Evolutionary conservation across 768 basidiomycete species (phyloP).

Genomic region (Rhodosporidiobolus odoratus): DNA sequence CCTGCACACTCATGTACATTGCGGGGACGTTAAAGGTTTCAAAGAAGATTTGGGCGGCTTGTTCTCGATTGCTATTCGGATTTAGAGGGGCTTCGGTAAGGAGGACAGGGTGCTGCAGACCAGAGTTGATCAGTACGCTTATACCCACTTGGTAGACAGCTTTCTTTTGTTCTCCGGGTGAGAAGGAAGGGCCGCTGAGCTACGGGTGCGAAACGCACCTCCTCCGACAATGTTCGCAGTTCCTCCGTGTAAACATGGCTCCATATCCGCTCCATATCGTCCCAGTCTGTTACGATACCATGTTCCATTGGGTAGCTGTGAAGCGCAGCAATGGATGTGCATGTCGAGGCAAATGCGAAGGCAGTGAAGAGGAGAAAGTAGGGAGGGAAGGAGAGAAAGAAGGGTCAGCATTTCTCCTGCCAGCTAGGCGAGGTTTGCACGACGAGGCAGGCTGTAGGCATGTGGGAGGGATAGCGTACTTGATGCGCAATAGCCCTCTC

Average conservation of each 20-base stretch:
- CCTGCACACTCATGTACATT: constrained; percentile 91
- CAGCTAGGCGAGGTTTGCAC: too few relatives aligned
- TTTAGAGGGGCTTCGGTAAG: constrained; percentile 97
- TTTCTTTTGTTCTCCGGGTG: too few relatives aligned
- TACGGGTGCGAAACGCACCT: constrained; percentile 70
- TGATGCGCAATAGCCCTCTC: constrained; percentile 85
- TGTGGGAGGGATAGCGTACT: constrained; percentile 26
- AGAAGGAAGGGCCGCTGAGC: not conserved
- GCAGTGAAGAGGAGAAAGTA: too few relatives aligned
- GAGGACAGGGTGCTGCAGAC: constrained; percentile 80
- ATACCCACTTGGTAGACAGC: too few relatives aligned
- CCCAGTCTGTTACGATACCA: constrained; percentile 98
- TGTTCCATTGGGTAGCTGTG: constrained; percentile 96
- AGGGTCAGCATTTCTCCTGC: too few relatives aligned
- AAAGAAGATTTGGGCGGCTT: constrained; percentile 97
- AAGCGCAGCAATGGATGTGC: not conserved
- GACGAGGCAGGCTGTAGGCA: too few relatives aligned
- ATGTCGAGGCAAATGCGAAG: not conserved
- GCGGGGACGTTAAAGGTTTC: constrained; percentile 99
- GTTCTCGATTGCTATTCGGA: constrained; percentile 89
- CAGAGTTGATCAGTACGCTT: not conserved
- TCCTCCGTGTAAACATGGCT: constrained; percentile 95
- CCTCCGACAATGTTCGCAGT: constrained; percentile 89
- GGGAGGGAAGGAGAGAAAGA: not conserved
- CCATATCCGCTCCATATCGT: constrained; percentile 99